A percentile compares a stretch with the other conserved stretches of the same genome.
phyloP scores from a whole-genome alignment of 192 early-diverging fungal species.

The Globomyces pollinis-pini region DNA sequence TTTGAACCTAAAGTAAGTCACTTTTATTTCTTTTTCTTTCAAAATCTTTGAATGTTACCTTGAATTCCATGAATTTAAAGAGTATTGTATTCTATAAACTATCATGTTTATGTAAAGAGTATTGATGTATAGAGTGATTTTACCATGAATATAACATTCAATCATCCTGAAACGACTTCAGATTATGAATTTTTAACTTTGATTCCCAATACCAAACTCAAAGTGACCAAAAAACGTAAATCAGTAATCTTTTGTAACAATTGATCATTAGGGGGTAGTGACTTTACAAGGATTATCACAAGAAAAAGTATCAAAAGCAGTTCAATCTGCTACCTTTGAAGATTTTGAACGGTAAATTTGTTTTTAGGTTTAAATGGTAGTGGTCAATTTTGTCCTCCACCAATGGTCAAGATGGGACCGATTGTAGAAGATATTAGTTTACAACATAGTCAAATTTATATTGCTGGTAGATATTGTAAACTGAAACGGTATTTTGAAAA shows the following conservation, averaged over 20 bases:
- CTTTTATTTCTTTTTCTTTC: no score
- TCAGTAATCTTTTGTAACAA: no score
- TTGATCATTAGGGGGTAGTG: conserved; percentile 35
- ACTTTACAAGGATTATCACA: conserved; percentile 39
- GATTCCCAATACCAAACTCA: conserved; percentile 42
- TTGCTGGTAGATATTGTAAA: conserved; percentile 40
- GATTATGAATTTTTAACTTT: conserved; percentile 58
- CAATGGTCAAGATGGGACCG: not conserved
- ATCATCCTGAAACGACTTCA: conserved; percentile 42
- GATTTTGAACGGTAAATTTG: conserved; percentile 36
- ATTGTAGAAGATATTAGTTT: not conserved
- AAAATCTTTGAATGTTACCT: no score
- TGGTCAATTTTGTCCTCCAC: not conserved
- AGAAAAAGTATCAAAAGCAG: conserved; percentile 33
- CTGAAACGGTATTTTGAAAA: conserved; percentile 33
- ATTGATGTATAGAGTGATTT: not conserved
- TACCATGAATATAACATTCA: not conserved
- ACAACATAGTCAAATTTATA: conserved; percentile 16
- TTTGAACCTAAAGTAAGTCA: conserved; percentile 9
- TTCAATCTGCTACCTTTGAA: conserved; percentile 26
- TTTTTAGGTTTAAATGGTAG: conserved; percentile 7
- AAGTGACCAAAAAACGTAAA: conserved; percentile 23
- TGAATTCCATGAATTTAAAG: no score
- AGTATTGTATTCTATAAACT: conserved; percentile 48
- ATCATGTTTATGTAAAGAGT: conserved; percentile 40